Percentiles rank a stretch among this genome's conserved stretches.
Conservation (phyloP, 192 early-diverging fungal genomes). For the Entomortierella parvispora region DNA sequence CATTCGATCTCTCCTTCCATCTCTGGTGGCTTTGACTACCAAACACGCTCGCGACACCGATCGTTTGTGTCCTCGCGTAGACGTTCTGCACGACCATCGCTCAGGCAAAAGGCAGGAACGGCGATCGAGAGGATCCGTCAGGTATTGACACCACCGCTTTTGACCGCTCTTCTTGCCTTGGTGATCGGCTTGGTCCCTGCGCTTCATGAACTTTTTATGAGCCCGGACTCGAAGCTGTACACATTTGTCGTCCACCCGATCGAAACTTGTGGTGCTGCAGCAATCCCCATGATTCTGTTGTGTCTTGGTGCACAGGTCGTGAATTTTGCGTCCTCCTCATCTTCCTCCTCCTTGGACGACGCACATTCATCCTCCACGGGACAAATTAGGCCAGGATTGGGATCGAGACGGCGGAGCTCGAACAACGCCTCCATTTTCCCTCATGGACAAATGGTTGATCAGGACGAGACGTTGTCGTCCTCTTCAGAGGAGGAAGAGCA, state of each 20-base stretch:
- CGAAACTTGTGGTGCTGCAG: slow-evolving; percentile 78
- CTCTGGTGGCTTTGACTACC: too few species aligned
- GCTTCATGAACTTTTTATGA: slow-evolving; percentile 70
- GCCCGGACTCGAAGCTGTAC: slow-evolving; percentile 63
- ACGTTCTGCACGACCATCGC: neutral
- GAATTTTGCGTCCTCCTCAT: slow-evolving; percentile 21
- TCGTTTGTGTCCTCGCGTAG: too few species aligned
- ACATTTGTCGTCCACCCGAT: slow-evolving; percentile 72
- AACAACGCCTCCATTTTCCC: neutral
- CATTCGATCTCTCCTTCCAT: too few species aligned
- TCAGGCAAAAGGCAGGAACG: neutral
- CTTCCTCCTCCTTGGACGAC: neutral
- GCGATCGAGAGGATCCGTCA: slow-evolving; percentile 17
- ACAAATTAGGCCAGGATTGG: neutral
- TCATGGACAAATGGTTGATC: neutral
- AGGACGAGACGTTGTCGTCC: neutral
- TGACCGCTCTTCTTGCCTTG: slow-evolving; percentile 74
- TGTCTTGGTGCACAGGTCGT: slow-evolving; percentile 78
- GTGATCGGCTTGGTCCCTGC: slow-evolving; percentile 73
- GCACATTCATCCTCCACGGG: neutral
- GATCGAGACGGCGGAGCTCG: neutral
- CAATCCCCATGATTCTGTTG: slow-evolving; percentile 80
- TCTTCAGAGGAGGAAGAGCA: slow-evolving; percentile 8
- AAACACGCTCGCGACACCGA: too few species aligned
- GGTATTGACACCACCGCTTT: slow-evolving; percentile 75